Base-by-base conservation (phyloP, 495 filamentous ascomycete species). In the Cercophora samala region DNA sequence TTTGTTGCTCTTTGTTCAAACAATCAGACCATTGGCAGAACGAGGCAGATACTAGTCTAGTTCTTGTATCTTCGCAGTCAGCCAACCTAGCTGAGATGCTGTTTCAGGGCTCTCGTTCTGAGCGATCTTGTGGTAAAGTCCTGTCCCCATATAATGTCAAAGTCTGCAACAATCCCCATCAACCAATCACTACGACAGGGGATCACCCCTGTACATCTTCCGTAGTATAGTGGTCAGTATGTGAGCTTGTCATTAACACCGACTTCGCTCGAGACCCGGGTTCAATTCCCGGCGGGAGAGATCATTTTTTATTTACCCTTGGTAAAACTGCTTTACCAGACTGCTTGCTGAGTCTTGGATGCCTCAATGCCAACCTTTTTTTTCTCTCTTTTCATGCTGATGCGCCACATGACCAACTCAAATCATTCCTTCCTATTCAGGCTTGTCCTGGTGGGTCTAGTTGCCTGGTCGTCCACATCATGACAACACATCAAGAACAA, bases 171-270 rank as follows among this genome's bases (percentile, higher is more conserved):
- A n/a, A 56, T 1, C 1, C 22, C 18, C 62, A 51, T 64, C 62
- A 69, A 54, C 68, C 52, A 70, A 56, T 62, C 56, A 60, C 71
- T 73, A 73, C 71, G 58, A 46, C 54, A 55, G 69, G 67, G 69
- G 71, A 25, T 15, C 64, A 73, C 71, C 71, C 65, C 63, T 59
- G 64, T 59, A 71, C 56, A 58, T 73, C 71, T 73, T 73, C 70
- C 70, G 70, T 73, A 73, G 70, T 73, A 73, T 73, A 73, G 70
- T 73, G 70, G 70, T 73, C 66, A 73, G 70, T 73, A 73, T 73
- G 66, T 73, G 70, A 73, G 70, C 70, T 73, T 73, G 70, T 73
- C 70, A 73, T 56, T 19, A 51, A 18, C 15, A 11, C 18, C 22
- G 63, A 67, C 62, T 32, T 65, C 70, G 70, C 70, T 73, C 70